Conservation (phyloP, 306 rosid genomes). For the Rosa rugosa region DNA sequence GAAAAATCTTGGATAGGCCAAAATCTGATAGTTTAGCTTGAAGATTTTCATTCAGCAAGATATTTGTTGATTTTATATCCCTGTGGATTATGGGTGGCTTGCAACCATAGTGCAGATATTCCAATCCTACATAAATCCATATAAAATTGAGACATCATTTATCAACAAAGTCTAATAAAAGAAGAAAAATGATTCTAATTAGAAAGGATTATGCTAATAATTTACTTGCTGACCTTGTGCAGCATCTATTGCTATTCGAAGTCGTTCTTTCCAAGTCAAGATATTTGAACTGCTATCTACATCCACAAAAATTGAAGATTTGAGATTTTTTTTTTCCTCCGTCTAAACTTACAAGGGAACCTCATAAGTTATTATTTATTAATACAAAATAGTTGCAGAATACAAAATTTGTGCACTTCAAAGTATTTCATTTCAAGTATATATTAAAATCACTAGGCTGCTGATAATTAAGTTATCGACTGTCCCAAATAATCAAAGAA, state of each 20-base stretch:
- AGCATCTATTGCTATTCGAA: slow-evolving; percentile 23
- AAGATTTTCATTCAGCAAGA: slow-evolving; percentile 28
- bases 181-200: neutral
- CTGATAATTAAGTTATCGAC: neutral
- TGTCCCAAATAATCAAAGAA: neutral
- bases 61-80: slow-evolving; percentile 37
- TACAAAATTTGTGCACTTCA: neutral
- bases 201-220: neutral
- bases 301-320: neutral
- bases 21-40: slow-evolving; percentile 38
- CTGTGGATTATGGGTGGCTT: slow-evolving; percentile 43
- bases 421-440: neutral
- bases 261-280: slow-evolving; percentile 22
- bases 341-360: neutral
- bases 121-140: slow-evolving; percentile 12
- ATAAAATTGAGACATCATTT: neutral
- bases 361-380: neutral
- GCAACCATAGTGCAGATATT: slow-evolving; percentile 38
- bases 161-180: neutral
- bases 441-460: neutral
- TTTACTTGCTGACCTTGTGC: slow-evolving; percentile 19
- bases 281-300: neutral
- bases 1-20: slow-evolving; percentile 32
- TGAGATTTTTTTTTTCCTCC: neutral
- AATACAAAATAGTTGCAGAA: no score